Evolutionary conservation across 176 grass and related monocot genomes (phyloP).

Genomic region (Oryza coarctata): DNA sequence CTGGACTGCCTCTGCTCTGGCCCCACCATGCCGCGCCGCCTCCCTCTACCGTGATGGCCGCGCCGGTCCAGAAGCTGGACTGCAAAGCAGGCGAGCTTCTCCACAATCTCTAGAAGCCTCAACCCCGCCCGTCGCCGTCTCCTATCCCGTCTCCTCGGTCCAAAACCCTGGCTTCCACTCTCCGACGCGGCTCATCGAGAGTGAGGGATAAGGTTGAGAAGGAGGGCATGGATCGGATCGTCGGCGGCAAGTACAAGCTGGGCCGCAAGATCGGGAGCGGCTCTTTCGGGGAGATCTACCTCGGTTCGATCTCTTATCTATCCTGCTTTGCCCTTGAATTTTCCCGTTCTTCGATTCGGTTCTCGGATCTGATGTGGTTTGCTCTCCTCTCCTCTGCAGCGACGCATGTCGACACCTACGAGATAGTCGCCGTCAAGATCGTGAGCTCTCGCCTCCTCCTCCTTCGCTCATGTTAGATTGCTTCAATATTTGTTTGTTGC

Average conservation of each 20-base stretch:
- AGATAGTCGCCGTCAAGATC: slow-evolving; percentile 87
- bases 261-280: slow-evolving; percentile 80
- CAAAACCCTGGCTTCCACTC: slow-evolving; percentile 40
- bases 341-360: neutral
- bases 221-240: slow-evolving; percentile 59
- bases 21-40: too few relatives aligned
- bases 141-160: neutral
- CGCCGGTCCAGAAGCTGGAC: neutral
- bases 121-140: neutral
- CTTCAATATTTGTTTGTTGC: slow-evolving; percentile 15
- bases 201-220: neutral
- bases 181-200: neutral
- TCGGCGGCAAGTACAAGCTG: slow-evolving; percentile 67
- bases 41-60: neutral
- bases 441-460: slow-evolving; percentile 40
- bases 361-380: slow-evolving; percentile 35
- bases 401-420: slow-evolving; percentile 76
- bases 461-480: neutral
- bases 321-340: neutral
- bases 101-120: neutral
- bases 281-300: slow-evolving; percentile 76
- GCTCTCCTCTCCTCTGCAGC: slow-evolving; percentile 43
- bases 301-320: slow-evolving; percentile 41
- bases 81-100: neutral
- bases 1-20: too few relatives aligned